These are phyloP conservation scores for Umbelopsis isabellina DNA, from an alignment of 192 early-diverging fungal genomes.

Conservation along the genomic window DNA sequence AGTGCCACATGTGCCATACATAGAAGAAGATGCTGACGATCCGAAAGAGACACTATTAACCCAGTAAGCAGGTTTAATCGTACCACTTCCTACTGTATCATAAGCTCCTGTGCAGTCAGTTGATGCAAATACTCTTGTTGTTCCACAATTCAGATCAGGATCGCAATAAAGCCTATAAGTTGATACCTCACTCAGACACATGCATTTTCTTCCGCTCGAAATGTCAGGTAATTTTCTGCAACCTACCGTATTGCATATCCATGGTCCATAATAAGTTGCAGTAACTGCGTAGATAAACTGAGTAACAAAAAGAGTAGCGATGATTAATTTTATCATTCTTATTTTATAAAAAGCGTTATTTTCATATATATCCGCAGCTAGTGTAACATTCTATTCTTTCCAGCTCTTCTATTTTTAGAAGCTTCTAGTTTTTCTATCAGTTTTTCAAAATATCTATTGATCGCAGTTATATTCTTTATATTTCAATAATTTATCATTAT, in stretches of 20 bases:
- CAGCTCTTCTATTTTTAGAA: too few species aligned
- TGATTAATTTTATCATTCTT: background rate
- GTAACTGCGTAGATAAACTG: background rate
- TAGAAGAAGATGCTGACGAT: background rate
- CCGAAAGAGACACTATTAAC: background rate
- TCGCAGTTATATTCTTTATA: too few species aligned
- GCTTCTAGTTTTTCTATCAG: too few species aligned
- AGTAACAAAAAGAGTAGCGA: background rate
- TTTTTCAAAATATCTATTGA: too few species aligned
- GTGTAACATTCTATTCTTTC: too few species aligned
- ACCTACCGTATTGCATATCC: background rate
- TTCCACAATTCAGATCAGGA: slow-evolving; percentile 2
- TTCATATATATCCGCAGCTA: background rate
- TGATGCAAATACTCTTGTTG: background rate
- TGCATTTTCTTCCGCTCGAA: background rate
- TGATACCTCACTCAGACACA: background rate
- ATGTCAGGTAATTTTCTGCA: background rate
- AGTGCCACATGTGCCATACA: background rate
- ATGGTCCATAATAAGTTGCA: slow-evolving; percentile 6
- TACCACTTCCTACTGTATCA: background rate
- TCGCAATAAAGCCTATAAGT: background rate
- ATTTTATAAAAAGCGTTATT: background rate
- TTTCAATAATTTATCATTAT: too few species aligned
- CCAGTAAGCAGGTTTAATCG: background rate
- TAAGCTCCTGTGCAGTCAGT: background rate